Evolutionary conservation across 2,329 filamentous ascomycete species (phyloP).

Genomic region (Xylaria sp.): DNA sequence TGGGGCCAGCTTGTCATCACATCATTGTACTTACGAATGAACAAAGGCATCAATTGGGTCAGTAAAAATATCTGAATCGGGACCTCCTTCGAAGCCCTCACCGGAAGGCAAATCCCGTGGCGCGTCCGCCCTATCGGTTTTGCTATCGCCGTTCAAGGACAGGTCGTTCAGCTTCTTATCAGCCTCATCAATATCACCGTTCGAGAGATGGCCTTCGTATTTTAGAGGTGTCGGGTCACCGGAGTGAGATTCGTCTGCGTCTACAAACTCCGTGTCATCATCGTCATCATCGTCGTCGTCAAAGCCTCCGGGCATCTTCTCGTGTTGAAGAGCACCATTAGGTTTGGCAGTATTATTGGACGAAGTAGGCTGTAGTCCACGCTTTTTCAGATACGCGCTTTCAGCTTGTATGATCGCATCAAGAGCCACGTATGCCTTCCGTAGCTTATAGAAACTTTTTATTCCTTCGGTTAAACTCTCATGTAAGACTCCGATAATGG

Average conservation of each 20-base stretch:
- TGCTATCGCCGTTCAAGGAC: constrained; percentile 39
- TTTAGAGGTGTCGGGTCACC: constrained; percentile 58
- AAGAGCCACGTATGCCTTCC: constrained; percentile 87
- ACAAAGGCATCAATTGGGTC: constrained; percentile 88
- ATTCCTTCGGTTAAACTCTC: constrained; percentile 93
- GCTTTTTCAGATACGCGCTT: constrained; percentile 61
- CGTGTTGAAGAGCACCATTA: constrained; percentile 31
- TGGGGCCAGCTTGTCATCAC: not conserved
- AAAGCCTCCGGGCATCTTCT: constrained; percentile 38
- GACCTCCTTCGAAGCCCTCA: constrained; percentile 52
- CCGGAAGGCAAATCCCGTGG: constrained; percentile 11
- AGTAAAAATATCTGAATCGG: constrained; percentile 72
- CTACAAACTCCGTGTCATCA: constrained; percentile 61
- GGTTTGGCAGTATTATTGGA: constrained; percentile 35
- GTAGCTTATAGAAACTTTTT: constrained; percentile 90
- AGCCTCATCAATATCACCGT: constrained; percentile 41
- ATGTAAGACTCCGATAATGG: constrained; percentile 88
- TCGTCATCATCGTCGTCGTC: constrained; percentile 46
- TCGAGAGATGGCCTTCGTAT: constrained; percentile 59
- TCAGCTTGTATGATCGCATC: constrained; percentile 83
- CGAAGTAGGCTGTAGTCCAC: constrained; percentile 46
- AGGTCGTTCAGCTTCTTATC: constrained; percentile 46
- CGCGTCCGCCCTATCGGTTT: constrained; percentile 10
- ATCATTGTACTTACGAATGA: constrained; percentile 59
- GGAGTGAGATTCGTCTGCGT: constrained; percentile 62